Percentiles rank a stretch among this genome's conserved stretches.
Evolutionary conservation across 2,329 filamentous ascomycete genomes (phyloP).

Genomic region (Colletotrichum sansevieriae): DNA sequence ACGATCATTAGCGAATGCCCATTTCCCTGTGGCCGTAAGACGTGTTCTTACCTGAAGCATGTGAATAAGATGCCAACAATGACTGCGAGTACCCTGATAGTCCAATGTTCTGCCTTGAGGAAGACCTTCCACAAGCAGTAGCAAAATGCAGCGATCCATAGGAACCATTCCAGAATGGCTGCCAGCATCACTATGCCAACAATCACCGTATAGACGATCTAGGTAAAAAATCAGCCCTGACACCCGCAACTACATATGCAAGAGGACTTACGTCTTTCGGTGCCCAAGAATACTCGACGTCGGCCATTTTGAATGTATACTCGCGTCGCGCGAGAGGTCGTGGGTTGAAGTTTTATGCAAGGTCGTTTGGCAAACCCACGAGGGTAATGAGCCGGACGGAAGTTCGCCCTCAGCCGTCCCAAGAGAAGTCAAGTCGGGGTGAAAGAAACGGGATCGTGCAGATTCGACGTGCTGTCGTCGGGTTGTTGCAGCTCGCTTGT

Average conservation of each 20-base stretch:
- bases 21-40: not conserved
- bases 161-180: conserved; percentile 91
- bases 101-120: conserved; percentile 89
- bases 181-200: conserved; percentile 85
- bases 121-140: conserved; percentile 93
- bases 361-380: not conserved
- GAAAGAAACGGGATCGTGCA: conserved; percentile 29
- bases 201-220: conserved; percentile 90
- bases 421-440: conserved; percentile 17
- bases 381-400: not conserved
- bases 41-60: conserved; percentile 3
- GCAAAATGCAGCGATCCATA: conserved; percentile 93
- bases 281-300: conserved; percentile 61
- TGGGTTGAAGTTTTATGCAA: not conserved
- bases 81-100: conserved; percentile 81
- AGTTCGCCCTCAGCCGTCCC: not conserved
- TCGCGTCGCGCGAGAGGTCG: not conserved
- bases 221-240: conserved; percentile 41
- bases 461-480: conserved; percentile 22
- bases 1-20: conserved; percentile 38
- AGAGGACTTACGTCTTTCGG: conserved; percentile 55
- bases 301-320: conserved; percentile 54
- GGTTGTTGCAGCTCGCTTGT: conserved; percentile 30
- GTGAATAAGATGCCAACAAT: conserved; percentile 78
- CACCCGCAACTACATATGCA: not conserved